Evolutionary conservation across 495 filamentous ascomycete genomes (phyloP), one percentile per base, ranked within the genome.

Genomic region (Penicillium macrosclerotiorum): DNA sequence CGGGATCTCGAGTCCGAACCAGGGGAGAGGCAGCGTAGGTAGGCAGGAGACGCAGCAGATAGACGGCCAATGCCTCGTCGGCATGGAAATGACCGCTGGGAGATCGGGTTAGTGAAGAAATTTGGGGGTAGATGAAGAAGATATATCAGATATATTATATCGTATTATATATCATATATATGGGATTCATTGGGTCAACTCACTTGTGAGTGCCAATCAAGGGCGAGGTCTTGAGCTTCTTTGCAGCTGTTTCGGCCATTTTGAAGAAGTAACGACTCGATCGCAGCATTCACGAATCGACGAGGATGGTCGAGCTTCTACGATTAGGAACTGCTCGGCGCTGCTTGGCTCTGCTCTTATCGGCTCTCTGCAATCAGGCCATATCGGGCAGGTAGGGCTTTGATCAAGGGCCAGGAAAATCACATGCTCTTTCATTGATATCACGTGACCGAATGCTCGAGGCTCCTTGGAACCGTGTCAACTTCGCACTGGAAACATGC

Each of bases 11-110:
- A 25, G 90, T 93, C 40, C 93, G 89, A 23, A 95, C 67, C 3
- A 98, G 85, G n/a, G 75, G 62, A 8, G 87, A 85, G 51, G 74
- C 63, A 31, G 76, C 58, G 76, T 96, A 98, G 17, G 81, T 72
- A 20, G 93, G 94, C 30, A 97, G 80, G 17, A 88, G 81, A 37
- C 89, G 90, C 54, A 98, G 87, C 73, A 98, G 88, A 74, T 93
- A 88, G 47, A 97, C 90, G 41, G 93, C 93, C n/a, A 98, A 83
- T 47, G 93, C 93, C 73, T 98, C 93, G 64, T 98, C 93, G 67
- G 93, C 94, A 73, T 98, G 93, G 78, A 98, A 98, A 69, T 96
- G 89, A 43, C 93, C 93, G 71, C 43, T 46, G 5, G 16, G 12
- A 12, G 12, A 46, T 11, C 40, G 24, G 17, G 16, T 46, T 38